Evolutionary conservation across 257 asterid species (phyloP).

Genomic region (Fraxinus excelsior): DNA sequence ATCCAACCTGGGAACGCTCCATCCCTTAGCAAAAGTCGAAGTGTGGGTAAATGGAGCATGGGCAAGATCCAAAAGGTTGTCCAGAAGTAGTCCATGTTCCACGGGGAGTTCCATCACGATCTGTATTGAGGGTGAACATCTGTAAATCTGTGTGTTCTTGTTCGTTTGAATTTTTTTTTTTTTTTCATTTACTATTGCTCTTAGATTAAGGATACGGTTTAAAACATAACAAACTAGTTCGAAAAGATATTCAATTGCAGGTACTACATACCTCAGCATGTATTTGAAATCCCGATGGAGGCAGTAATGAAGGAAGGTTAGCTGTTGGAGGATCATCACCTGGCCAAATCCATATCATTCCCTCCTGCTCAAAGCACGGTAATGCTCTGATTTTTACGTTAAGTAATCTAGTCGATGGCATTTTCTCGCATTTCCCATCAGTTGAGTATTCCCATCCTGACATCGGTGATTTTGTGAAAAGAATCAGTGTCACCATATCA

Average conservation of each 20-base stretch:
- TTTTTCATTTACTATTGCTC: not conserved
- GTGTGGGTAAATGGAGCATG: constrained; percentile 98
- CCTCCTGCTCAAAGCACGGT: constrained; percentile 95
- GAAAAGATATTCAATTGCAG: not conserved
- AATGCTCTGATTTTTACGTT: constrained; percentile 73
- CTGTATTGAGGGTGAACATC: constrained; percentile 36
- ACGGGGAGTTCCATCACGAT: constrained; percentile 94
- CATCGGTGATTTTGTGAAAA: constrained; percentile 26
- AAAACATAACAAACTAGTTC: not conserved
- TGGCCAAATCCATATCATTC: constrained; percentile 98
- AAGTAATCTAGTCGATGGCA: constrained; percentile 84
- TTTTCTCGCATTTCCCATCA: constrained; percentile 87
- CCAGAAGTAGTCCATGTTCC: constrained; percentile 87
- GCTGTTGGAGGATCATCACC: constrained; percentile 87
- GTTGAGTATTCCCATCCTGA: constrained; percentile 96
- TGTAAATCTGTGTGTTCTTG: not conserved
- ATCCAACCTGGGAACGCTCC: constrained; percentile 86
- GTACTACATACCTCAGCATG: constrained; percentile 78
- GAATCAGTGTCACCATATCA: constrained; percentile 7
- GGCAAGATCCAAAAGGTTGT: constrained; percentile 96
- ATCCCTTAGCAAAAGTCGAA: constrained; percentile 95
- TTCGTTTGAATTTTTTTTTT: not conserved
- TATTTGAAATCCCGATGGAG: constrained; percentile 87
- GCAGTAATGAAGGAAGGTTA: constrained; percentile 70
- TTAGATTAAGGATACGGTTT: not conserved